These are phyloP conservation scores for Neonectria faginata DNA, from an alignment of 2,329 filamentous ascomycete species.

Conservation along the genomic window DNA sequence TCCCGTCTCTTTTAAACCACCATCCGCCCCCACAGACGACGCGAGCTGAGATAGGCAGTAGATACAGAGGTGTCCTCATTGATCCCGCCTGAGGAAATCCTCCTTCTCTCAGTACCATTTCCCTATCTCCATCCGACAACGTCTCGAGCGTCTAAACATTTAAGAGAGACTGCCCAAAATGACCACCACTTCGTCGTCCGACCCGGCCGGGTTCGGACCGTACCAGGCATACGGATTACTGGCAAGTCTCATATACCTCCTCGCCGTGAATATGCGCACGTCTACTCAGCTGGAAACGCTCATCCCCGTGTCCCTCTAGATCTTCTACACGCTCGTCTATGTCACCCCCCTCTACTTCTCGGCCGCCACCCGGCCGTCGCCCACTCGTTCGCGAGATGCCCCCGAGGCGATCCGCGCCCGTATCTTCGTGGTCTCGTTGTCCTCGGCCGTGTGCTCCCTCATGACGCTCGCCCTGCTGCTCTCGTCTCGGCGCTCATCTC, in stretches of 20 bases:
- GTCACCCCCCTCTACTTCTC: conserved; percentile 92
- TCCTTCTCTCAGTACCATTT: not conserved
- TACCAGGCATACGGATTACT: conserved; percentile 41
- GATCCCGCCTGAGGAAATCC: not conserved
- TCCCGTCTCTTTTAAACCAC: not conserved
- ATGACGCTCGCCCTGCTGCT: conserved; percentile 75
- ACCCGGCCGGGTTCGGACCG: conserved; percentile 36
- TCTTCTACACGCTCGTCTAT: conserved; percentile 88
- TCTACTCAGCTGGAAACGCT: conserved; percentile 21
- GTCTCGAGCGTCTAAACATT: not conserved
- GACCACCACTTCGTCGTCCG: conserved; percentile 21
- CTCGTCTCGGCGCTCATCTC: conserved; percentile 58
- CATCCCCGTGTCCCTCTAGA: conserved; percentile 50
- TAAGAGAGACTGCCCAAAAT: conserved; percentile 3
- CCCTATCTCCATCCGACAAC: conserved; percentile 13
- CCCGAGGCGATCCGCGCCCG: conserved; percentile 90
- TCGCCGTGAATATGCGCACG: not conserved
- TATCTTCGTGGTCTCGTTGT: conserved; percentile 81
- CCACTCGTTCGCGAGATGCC: conserved; percentile 83
- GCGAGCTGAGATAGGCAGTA: not conserved
- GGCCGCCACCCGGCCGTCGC: conserved; percentile 80
- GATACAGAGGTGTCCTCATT: not conserved
- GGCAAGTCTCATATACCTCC: conserved; percentile 33
- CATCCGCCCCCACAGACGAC: not conserved
- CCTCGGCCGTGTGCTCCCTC: conserved; percentile 75